Conservation (phyloP, 257 asterid species). For the Ligustrum vulgare region DNA sequence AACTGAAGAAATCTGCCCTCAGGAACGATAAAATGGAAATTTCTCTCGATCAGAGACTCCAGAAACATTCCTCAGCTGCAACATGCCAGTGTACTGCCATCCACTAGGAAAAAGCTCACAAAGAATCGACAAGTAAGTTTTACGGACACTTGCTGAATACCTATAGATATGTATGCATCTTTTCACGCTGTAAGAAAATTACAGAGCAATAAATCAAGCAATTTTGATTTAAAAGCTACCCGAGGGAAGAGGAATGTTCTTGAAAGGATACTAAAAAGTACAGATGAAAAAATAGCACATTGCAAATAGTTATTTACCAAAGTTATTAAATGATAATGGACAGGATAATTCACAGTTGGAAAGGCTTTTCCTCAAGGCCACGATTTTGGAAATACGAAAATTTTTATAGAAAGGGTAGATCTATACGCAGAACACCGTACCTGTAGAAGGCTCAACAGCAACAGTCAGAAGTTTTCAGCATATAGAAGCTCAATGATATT, state of each 20-base stretch:
- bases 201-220: background rate
- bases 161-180: background rate
- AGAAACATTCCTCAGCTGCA: background rate
- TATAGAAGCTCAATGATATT: constrained; percentile 20
- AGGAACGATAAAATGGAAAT: background rate
- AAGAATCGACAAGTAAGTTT: background rate
- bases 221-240: background rate
- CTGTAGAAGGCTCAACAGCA: constrained; percentile 33
- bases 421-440: constrained; percentile 6
- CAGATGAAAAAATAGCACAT: background rate
- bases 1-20: background rate
- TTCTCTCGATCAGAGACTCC: background rate
- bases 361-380: background rate
- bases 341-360: background rate
- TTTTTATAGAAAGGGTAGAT: background rate
- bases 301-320: background rate
- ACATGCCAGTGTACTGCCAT: background rate
- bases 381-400: background rate
- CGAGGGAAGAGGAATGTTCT: background rate
- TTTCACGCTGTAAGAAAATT: background rate
- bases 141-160: background rate
- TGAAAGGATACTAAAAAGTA: background rate
- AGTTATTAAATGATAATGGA: background rate
- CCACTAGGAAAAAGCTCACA: background rate
- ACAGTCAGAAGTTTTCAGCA: constrained; percentile 27